Conservation (phyloP, 805 yeast species). For the Lipomyces starkeyi region DNA sequence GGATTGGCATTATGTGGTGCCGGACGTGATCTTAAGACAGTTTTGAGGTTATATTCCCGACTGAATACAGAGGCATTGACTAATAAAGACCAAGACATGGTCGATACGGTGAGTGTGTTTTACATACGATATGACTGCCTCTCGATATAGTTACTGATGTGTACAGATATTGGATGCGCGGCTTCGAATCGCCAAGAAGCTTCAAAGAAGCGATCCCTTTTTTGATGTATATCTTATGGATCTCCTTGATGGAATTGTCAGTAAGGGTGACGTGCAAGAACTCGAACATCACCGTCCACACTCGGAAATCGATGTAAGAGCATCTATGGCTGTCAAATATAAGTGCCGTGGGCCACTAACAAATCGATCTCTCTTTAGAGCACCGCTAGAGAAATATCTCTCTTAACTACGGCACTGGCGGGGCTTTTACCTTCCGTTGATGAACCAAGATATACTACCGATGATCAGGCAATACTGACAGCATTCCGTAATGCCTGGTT, state of each 20-base stretch:
- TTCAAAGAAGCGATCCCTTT: constrained; percentile 50
- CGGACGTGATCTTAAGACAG: constrained; percentile 68
- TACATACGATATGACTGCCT: not conserved
- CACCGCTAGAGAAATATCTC: constrained; percentile 71
- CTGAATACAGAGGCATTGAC: constrained; percentile 55
- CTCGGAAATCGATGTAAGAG: constrained; percentile 37
- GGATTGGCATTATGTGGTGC: constrained; percentile 65
- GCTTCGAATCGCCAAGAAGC: constrained; percentile 48
- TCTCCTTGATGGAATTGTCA: constrained; percentile 66
- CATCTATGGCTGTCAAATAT: constrained; percentile 2
- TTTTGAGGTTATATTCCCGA: constrained; percentile 63
- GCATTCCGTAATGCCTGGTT: constrained; percentile 92
- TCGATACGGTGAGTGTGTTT: constrained; percentile 33
- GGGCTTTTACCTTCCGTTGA: constrained; percentile 66
- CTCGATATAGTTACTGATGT: constrained; percentile 39
- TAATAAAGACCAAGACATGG: constrained; percentile 48
- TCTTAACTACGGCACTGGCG: constrained; percentile 75
- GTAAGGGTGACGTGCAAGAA: constrained; percentile 78
- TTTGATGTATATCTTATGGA: constrained; percentile 67
- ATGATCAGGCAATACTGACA: constrained; percentile 58
- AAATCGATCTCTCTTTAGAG: constrained; percentile 4
- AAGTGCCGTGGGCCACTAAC: not conserved
- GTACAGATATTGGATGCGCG: constrained; percentile 56
- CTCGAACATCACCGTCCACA: constrained; percentile 80
- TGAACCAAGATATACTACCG: constrained; percentile 51